Percentiles rank a stretch among this genome's conserved stretches.
phyloP scores from a whole-genome alignment of 2,329 filamentous ascomycete species.

The Beauveria australis region DNA sequence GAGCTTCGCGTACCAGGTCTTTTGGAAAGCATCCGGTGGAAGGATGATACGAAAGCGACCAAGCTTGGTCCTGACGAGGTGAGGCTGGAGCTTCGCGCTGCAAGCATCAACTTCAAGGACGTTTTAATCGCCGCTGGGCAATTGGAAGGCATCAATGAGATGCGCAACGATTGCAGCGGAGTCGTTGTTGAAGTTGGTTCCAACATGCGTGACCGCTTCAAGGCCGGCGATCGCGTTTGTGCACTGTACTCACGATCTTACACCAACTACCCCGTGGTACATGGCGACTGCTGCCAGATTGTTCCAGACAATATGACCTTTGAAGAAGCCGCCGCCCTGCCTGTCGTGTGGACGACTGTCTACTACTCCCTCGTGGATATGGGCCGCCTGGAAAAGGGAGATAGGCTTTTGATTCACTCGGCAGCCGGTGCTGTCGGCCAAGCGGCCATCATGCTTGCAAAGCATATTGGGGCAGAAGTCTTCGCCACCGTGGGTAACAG shows the following conservation, averaged over 20 bases:
- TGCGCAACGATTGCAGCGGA: slow-evolving; percentile 27
- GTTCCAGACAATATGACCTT: slow-evolving; percentile 10
- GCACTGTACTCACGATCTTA: slow-evolving; percentile 12
- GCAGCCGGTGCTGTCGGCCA: slow-evolving; percentile 24
- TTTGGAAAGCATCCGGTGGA: slow-evolving; percentile 15
- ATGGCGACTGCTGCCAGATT: slow-evolving; percentile 11
- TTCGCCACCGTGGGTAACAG: slow-evolving; percentile 21
- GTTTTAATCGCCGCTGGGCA: slow-evolving; percentile 27
- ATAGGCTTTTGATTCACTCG: slow-evolving; percentile 26
- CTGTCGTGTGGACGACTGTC: slow-evolving; percentile 13
- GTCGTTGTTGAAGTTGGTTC: slow-evolving; percentile 22
- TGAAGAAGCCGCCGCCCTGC: slow-evolving; percentile 14
- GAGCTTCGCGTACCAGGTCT: slow-evolving; percentile 14
- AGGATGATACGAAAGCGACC: slow-evolving; percentile 12
- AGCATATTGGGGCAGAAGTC: slow-evolving; percentile 19
- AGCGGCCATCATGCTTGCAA: slow-evolving; percentile 21
- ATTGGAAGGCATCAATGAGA: slow-evolving; percentile 18
- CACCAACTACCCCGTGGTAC: slow-evolving; percentile 14
- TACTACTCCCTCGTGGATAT: slow-evolving; percentile 12
- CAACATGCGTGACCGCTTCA: slow-evolving; percentile 17
- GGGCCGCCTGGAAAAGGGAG: slow-evolving; percentile 23
- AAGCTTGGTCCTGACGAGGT: slow-evolving; percentile 13
- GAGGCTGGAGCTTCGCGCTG: slow-evolving; percentile 14
- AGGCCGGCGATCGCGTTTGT: slow-evolving; percentile 20
- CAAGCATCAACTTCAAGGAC: slow-evolving; percentile 28